Percentiles rank a stretch among this genome's conserved stretches.
phyloP scores from a whole-genome alignment of 2,329 filamentous ascomycete genomes.

The Gremmenia infestans region DNA sequence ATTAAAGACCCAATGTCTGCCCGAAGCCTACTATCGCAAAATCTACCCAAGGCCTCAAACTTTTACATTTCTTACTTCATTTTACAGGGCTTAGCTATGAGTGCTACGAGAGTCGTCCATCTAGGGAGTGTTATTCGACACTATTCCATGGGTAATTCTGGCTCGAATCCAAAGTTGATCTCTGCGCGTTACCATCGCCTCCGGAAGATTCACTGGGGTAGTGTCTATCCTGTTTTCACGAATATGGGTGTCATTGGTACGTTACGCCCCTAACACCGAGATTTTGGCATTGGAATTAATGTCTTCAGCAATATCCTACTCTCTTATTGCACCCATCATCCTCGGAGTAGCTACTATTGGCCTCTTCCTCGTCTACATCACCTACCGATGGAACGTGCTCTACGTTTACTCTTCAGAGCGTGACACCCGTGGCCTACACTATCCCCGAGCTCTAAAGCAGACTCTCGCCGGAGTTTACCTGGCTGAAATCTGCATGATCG shows the following conservation, averaged over 20 bases:
- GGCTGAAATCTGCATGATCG: conserved; percentile 56
- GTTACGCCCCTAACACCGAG: conserved; percentile 20
- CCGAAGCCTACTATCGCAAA: conserved; percentile 46
- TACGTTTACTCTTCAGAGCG: conserved; percentile 57
- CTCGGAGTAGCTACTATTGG: conserved; percentile 58
- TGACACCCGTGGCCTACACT: conserved; percentile 61
- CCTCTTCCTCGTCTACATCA: conserved; percentile 59
- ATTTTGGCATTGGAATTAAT: conserved; percentile 2
- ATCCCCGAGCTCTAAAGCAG: conserved; percentile 59
- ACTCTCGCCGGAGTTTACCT: conserved; percentile 60
- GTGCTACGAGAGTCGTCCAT: conserved; percentile 53
- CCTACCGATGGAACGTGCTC: conserved; percentile 61
- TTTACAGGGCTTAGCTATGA: conserved; percentile 59
- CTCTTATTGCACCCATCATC: conserved; percentile 61
- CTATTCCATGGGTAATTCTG: conserved; percentile 50
- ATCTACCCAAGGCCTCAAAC: conserved; percentile 58
- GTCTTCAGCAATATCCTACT: conserved; percentile 54
- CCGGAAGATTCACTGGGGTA: conserved; percentile 52
- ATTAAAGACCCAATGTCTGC: conserved; percentile 45
- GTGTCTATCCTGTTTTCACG: conserved; percentile 52
- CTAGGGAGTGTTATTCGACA: conserved; percentile 53
- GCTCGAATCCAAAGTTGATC: conserved; percentile 59
- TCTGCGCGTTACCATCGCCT: conserved; percentile 51
- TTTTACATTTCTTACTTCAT: conserved; percentile 67
- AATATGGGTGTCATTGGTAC: conserved; percentile 49